phyloP scores from a whole-genome alignment of 2,329 filamentous ascomycete species.

The Mariannaea sp. region DNA sequence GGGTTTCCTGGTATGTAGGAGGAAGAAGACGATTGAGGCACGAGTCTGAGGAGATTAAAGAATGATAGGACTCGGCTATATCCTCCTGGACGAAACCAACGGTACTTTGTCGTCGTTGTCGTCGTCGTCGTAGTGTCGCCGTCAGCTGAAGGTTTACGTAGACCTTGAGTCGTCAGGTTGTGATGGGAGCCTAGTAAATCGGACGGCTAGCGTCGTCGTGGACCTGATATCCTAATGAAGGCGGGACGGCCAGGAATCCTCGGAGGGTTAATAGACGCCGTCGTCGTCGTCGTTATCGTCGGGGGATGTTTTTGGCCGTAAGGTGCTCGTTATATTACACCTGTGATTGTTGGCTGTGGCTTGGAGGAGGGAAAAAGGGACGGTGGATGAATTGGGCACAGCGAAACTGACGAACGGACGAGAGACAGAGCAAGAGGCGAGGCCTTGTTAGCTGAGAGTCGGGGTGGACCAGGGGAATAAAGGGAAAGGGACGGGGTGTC shows the following conservation, averaged over 20 bases:
- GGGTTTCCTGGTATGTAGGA: slow-evolving; percentile 20
- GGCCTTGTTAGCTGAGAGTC: slow-evolving; percentile 36
- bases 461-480: slow-evolving; percentile 43
- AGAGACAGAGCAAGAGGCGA: slow-evolving; percentile 23
- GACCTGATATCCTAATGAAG: slow-evolving; percentile 8
- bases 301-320: background rate
- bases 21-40: slow-evolving; percentile 13
- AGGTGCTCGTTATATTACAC: slow-evolving; percentile 14
- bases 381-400: slow-evolving; percentile 29
- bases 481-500: slow-evolving; percentile 42
- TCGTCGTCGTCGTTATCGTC: slow-evolving; percentile 18
- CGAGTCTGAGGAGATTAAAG: slow-evolving; percentile 28
- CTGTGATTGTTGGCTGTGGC: slow-evolving; percentile 27
- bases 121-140: slow-evolving; percentile 35
- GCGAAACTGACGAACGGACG: slow-evolving; percentile 31
- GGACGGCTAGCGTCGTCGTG: slow-evolving; percentile 26
- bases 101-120: slow-evolving; percentile 35
- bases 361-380: slow-evolving; percentile 26
- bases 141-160: slow-evolving; percentile 38
- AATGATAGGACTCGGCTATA: slow-evolving; percentile 19
- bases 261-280: slow-evolving; percentile 10
- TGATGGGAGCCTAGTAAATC: slow-evolving; percentile 31
- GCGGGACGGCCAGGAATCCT: slow-evolving; percentile 22
- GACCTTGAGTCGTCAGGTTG: slow-evolving; percentile 31
- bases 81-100: slow-evolving; percentile 16